These are phyloP conservation scores for Breviolum minutum DNA, from an alignment of 73 alveolate genomes.

Conservation along the genomic window DNA sequence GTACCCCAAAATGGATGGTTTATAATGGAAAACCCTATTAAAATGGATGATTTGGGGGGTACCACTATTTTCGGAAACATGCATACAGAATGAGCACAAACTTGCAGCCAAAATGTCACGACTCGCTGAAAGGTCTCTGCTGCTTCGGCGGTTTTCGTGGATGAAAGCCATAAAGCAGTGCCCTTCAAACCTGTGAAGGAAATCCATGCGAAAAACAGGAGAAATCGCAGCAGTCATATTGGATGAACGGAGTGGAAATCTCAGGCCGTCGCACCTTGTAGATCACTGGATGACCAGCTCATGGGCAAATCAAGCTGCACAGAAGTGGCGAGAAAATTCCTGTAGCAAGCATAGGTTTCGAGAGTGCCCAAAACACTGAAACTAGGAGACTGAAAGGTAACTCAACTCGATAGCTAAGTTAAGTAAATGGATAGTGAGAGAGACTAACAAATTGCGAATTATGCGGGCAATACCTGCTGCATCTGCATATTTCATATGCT, in stretches of 20 bases:
- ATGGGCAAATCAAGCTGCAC: constrained; percentile 79
- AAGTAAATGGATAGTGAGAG: no score
- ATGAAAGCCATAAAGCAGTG: neutral
- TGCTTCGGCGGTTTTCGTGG: neutral
- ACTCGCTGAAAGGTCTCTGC: constrained; percentile 1
- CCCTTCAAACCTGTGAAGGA: constrained; percentile 4
- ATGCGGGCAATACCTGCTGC: neutral
- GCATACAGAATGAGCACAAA: no score
- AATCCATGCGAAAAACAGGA: no score
- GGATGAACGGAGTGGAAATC: neutral
- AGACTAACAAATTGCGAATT: no score
- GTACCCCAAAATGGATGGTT: no score
- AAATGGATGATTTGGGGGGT: no score
- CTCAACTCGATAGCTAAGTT: no score
- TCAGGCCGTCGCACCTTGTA: neutral
- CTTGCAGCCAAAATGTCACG: neutral
- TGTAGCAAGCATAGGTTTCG: neutral
- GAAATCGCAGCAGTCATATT: no score
- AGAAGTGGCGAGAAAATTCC: constrained; percentile 36
- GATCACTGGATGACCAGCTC: constrained; percentile 56
- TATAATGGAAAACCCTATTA: no score
- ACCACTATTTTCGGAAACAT: no score
- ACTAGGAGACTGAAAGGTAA: neutral
- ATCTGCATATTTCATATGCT: neutral
- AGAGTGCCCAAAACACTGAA: neutral